Percentiles rank a stretch among this genome's conserved stretches.
These are phyloP conservation scores for Ophiostoma angusticollis DNA, from an alignment of 2,329 filamentous ascomycete genomes.

Conservation along the genomic window DNA sequence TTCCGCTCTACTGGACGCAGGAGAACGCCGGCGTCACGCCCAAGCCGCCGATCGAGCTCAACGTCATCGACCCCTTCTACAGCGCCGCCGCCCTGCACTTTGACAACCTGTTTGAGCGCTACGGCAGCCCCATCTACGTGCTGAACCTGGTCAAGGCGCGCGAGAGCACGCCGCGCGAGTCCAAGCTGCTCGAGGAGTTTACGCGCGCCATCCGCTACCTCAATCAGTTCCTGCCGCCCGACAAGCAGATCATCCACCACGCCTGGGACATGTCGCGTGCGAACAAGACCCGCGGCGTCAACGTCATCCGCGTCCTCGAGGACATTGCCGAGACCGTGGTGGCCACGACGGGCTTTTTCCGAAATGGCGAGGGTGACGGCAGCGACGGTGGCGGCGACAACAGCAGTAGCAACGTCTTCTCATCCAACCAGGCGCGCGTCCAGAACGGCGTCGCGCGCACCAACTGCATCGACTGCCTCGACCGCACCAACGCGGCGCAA, in stretches of 20 bases:
- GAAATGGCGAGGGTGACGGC: slow-evolving; percentile 66
- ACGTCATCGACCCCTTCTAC: slow-evolving; percentile 93
- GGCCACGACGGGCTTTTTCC: slow-evolving; percentile 80
- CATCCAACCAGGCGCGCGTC: slow-evolving; percentile 40
- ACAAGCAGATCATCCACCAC: slow-evolving; percentile 81
- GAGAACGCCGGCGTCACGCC: slow-evolving; percentile 90
- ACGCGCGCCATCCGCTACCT: slow-evolving; percentile 80
- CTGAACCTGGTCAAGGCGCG: slow-evolving; percentile 83
- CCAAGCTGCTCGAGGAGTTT: slow-evolving; percentile 78
- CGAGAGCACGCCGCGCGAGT: slow-evolving; percentile 81
- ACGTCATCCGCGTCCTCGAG: slow-evolving; percentile 88
- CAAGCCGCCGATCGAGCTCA: slow-evolving; percentile 91
- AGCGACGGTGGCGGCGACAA: slow-evolving; percentile 19
- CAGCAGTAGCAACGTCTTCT: neutral
- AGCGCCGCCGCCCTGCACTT: slow-evolving; percentile 88
- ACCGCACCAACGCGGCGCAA: slow-evolving; percentile 93
- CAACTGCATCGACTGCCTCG: slow-evolving; percentile 95
- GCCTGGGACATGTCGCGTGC: slow-evolving; percentile 98
- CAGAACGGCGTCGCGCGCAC: slow-evolving; percentile 91
- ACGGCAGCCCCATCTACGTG: slow-evolving; percentile 83
- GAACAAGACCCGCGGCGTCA: slow-evolving; percentile 79
- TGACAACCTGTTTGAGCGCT: slow-evolving; percentile 84
- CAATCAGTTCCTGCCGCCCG: slow-evolving; percentile 78
- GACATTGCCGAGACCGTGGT: slow-evolving; percentile 80
- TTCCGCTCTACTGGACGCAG: slow-evolving; percentile 94